phyloP scores from a whole-genome alignment of 495 filamentous ascomycete species.

The Zalerion maritima region DNA sequence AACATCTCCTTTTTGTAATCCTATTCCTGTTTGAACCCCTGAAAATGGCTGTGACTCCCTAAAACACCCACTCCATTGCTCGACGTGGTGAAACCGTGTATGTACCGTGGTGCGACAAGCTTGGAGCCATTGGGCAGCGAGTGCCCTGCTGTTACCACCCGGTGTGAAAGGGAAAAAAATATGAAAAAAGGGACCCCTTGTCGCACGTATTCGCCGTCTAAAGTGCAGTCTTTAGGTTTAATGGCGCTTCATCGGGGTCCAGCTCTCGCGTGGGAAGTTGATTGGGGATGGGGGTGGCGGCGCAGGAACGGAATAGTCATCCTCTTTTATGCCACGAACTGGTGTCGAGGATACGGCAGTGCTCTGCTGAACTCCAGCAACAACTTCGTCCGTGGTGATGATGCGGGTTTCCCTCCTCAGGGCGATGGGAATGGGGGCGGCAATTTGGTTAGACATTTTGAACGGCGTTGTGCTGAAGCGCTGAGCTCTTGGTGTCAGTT shows the following conservation, averaged over 20 bases:
- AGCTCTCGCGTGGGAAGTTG: slow-evolving; percentile 30
- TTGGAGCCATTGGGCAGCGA: too few species aligned
- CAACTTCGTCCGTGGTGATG: slow-evolving; percentile 28
- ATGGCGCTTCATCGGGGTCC: slow-evolving; percentile 17
- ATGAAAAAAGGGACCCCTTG: too few species aligned
- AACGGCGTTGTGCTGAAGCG: slow-evolving; percentile 1
- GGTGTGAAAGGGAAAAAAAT: too few species aligned
- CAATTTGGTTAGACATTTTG: slow-evolving; percentile 33
- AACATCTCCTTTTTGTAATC: too few species aligned
- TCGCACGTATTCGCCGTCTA: too few species aligned
- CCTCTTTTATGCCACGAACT: slow-evolving; percentile 29
- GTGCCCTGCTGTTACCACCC: too few species aligned
- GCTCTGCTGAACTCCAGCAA: slow-evolving; percentile 31
- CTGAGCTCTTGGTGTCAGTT: neutral
- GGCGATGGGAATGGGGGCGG: slow-evolving; percentile 27
- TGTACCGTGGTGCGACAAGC: too few species aligned
- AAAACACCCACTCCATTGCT: too few species aligned
- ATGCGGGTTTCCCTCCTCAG: slow-evolving; percentile 21
- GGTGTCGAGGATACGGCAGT: slow-evolving; percentile 27
- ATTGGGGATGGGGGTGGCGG: slow-evolving; percentile 35
- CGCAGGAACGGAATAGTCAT: slow-evolving; percentile 34
- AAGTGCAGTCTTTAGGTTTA: too few species aligned
- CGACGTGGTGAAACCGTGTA: too few species aligned
- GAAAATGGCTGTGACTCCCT: too few species aligned
- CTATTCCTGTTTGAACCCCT: too few species aligned